Conservation (phyloP, 768 basidiomycete genomes). For the Baorangia bicolor region DNA sequence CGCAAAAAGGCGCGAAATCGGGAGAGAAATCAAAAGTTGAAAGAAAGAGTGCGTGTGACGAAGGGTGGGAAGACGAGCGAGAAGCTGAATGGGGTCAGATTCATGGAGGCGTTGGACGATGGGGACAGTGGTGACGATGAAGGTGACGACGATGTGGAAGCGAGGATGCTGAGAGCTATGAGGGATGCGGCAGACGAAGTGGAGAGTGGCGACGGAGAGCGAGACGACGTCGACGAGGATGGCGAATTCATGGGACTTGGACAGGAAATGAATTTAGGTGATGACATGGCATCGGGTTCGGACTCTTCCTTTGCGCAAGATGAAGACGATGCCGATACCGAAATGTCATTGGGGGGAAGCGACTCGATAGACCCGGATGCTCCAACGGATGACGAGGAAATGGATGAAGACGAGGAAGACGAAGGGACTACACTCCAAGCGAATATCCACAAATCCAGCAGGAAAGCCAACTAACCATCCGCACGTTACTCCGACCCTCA, state of each 20-base stretch:
- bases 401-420: constrained; percentile 13
- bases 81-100: constrained; percentile 16
- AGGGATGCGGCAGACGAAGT: constrained; percentile 26
- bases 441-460: constrained; percentile 15
- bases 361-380: constrained; percentile 12
- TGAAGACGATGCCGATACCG: constrained; percentile 15
- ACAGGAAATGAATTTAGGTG: constrained; percentile 10
- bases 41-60: constrained; percentile 42
- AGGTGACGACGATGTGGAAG: constrained; percentile 24
- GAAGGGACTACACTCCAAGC: background rate
- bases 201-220: constrained; percentile 15
- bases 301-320: constrained; percentile 13
- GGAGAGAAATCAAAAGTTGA: constrained; percentile 47
- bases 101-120: constrained; percentile 16
- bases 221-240: constrained; percentile 23
- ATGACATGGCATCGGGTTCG: constrained; percentile 11
- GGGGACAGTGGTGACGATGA: constrained; percentile 27
- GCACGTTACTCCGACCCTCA: constrained; percentile 40
- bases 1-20: constrained; percentile 47
- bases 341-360: constrained; percentile 10
- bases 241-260: constrained; percentile 10
- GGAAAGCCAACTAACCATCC: constrained; percentile 52
- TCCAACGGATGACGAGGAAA: constrained; percentile 20
- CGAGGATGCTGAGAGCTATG: constrained; percentile 31
- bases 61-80: constrained; percentile 5